Percentiles rank a stretch among this genome's conserved stretches.
These are phyloP conservation scores for Filosporella fistucella DNA, from an alignment of 495 filamentous ascomycete genomes.

Conservation along the genomic window DNA sequence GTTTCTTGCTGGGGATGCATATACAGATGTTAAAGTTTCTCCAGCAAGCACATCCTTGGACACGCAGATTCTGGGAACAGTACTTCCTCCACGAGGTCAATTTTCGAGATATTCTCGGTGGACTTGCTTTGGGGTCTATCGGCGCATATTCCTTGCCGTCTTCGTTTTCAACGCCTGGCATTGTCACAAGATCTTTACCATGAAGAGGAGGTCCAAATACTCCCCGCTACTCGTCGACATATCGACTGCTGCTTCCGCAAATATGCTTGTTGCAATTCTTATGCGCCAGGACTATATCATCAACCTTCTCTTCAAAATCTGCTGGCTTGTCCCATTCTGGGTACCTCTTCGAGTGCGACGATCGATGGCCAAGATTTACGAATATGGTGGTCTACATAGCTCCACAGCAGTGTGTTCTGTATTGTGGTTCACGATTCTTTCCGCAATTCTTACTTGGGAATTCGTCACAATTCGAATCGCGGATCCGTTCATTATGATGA, in stretches of 20 bases:
- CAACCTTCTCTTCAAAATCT: slow-evolving; percentile 63
- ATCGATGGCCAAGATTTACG: slow-evolving; percentile 68
- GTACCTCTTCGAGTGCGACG: slow-evolving; percentile 60
- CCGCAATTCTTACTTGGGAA: slow-evolving; percentile 31
- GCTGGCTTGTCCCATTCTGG: slow-evolving; percentile 49
- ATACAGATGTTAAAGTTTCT: too few relatives aligned
- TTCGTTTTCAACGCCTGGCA: slow-evolving; percentile 18
- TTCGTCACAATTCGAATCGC: slow-evolving; percentile 40
- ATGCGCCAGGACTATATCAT: slow-evolving; percentile 74
- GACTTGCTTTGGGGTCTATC: slow-evolving; percentile 16
- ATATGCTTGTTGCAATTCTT: slow-evolving; percentile 44
- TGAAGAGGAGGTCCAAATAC: slow-evolving; percentile 13
- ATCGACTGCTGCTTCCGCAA: slow-evolving; percentile 38
- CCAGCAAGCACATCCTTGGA: too few relatives aligned
- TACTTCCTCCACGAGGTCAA: not conserved
- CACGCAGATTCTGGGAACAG: not conserved
- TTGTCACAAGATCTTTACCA: slow-evolving; percentile 13
- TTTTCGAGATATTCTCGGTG: slow-evolving; percentile 11
- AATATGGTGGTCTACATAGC: slow-evolving; percentile 73
- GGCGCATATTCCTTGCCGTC: slow-evolving; percentile 15
- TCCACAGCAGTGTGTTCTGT: slow-evolving; percentile 64
- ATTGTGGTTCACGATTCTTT: slow-evolving; percentile 59
- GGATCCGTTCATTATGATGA: slow-evolving; percentile 22
- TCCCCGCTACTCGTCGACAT: slow-evolving; percentile 19
- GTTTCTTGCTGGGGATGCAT: too few relatives aligned